Conservation (phyloP, 2,329 filamentous ascomycete genomes). For the Macroventuria anomochaeta region DNA sequence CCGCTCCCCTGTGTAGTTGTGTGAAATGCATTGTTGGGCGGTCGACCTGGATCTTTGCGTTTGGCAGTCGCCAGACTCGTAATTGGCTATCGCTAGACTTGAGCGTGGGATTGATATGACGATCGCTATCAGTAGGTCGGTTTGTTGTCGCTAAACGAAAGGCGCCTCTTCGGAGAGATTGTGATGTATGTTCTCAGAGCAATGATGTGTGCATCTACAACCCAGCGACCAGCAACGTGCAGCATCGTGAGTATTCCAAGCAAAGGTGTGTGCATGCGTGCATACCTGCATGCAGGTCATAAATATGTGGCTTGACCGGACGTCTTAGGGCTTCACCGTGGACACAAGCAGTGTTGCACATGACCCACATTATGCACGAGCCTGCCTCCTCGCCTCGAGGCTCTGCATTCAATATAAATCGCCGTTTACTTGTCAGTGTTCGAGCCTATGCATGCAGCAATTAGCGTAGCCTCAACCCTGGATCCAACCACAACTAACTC, state of each 20-base stretch:
- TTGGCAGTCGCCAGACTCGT: too few relatives aligned
- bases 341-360: neutral
- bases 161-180: conserved; percentile 1
- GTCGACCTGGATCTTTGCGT: too few relatives aligned
- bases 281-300: neutral
- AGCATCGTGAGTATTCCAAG: neutral
- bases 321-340: conserved; percentile 10
- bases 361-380: conserved; percentile 1
- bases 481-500: conserved; percentile 6
- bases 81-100: too few relatives aligned
- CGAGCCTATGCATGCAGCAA: neutral
- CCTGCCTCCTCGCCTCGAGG: conserved; percentile 2
- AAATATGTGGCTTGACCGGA: conserved; percentile 5
- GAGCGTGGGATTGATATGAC: too few relatives aligned
- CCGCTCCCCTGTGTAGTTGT: too few relatives aligned
- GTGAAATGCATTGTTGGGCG: too few relatives aligned
- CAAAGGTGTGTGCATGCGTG: neutral
- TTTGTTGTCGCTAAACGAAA: neutral
- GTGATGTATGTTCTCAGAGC: neutral
- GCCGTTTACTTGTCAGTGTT: neutral
- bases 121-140: neutral
- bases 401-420: neutral
- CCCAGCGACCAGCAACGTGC: conserved; percentile 1
- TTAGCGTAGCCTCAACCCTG: conserved; percentile 2
- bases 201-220: neutral